Conservation (phyloP, 768 basidiomycete genomes). For the Tephrocybe sp. region DNA sequence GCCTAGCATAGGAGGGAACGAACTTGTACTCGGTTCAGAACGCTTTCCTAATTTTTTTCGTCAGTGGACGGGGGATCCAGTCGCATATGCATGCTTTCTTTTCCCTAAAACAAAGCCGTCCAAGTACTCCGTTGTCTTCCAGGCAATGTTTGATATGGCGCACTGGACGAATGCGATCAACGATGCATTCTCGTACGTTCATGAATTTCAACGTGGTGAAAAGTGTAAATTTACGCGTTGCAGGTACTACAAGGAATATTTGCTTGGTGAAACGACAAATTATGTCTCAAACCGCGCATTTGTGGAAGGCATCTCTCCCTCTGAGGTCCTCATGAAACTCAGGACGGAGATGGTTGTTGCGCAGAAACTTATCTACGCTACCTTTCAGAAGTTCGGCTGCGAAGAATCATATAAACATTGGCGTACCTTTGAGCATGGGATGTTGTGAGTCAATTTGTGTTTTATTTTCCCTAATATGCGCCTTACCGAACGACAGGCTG, state of each 20-base stretch:
- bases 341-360: constrained; percentile 5
- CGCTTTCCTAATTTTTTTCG: constrained; percentile 22
- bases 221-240: not conserved
- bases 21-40: not conserved
- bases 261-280: not conserved
- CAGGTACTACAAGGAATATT: not conserved
- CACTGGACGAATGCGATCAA: constrained; percentile 13
- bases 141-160: constrained; percentile 18
- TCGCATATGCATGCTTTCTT: constrained; percentile 10
- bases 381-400: not conserved
- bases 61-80: constrained; percentile 12
- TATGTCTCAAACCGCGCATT: constrained; percentile 13
- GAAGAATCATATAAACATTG: not conserved
- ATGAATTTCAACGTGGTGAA: not conserved
- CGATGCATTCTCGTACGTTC: constrained; percentile 21
- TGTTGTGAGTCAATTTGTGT: constrained; percentile 2
- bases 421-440: constrained; percentile 10
- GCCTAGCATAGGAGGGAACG: constrained; percentile 1
- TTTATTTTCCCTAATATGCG: not conserved
- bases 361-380: not conserved
- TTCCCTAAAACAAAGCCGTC: constrained; percentile 15
- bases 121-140: constrained; percentile 11
- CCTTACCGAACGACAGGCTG: not conserved
- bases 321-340: constrained; percentile 12
- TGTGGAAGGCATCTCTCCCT: constrained; percentile 1